A percentile compares a stretch with the other conserved stretches of the same genome.
Conservation (phyloP, 176 grass and related monocot genomes). For the Stipa capillata region DNA sequence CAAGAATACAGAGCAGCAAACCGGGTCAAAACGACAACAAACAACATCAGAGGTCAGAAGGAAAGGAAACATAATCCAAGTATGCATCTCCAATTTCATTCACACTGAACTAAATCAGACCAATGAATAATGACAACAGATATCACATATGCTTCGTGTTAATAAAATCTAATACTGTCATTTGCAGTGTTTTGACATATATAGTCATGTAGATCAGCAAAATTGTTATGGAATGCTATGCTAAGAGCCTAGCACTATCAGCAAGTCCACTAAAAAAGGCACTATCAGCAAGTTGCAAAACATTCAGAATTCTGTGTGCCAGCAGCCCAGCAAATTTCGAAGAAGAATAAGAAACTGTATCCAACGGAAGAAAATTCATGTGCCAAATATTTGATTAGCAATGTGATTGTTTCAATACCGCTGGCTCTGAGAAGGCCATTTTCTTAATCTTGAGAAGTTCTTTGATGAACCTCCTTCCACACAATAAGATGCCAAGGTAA, state of each 20-base stretch:
- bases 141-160: background rate
- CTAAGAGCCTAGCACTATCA: slow-evolving; percentile 3
- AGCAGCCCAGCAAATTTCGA: background rate
- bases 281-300: background rate
- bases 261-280: background rate
- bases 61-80: background rate
- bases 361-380: background rate
- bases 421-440: slow-evolving; percentile 88
- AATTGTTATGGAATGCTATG: background rate
- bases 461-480: slow-evolving; percentile 99
- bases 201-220: background rate
- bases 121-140: background rate
- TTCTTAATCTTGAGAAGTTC: slow-evolving; percentile 94
- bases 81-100: background rate
- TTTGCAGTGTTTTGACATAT: background rate
- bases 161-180: background rate
- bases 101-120: background rate
- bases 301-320: background rate
- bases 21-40: background rate
- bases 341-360: background rate
- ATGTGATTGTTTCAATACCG: slow-evolving; percentile 31
- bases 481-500: slow-evolving; percentile 93
- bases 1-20: slow-evolving; percentile 6
- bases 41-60: background rate
- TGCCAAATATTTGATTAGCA: background rate